These are phyloP conservation scores for Colletotrichum coccodes DNA, from an alignment of 2,329 filamentous ascomycete genomes.

Conservation along the genomic window DNA sequence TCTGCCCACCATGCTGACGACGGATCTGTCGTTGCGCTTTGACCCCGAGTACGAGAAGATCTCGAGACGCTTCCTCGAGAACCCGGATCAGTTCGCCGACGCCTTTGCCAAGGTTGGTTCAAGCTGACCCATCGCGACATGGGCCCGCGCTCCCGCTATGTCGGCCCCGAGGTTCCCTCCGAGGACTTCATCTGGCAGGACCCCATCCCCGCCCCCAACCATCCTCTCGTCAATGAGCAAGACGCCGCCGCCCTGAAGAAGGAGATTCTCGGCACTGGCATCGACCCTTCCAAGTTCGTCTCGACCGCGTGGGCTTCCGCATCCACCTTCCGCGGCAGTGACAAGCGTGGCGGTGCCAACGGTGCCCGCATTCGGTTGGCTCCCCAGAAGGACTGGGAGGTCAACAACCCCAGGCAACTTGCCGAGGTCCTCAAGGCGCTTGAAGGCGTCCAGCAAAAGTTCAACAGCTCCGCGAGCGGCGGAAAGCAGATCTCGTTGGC, in stretches of 20 bases:
- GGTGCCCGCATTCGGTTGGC: conserved; percentile 80
- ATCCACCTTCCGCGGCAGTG: conserved; percentile 77
- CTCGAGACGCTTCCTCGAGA: conserved; percentile 72
- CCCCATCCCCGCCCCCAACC: conserved; percentile 69
- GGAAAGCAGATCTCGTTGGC: conserved; percentile 80
- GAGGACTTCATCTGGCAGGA: conserved; percentile 82
- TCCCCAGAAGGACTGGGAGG: conserved; percentile 77
- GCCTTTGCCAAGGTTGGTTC: conserved; percentile 81
- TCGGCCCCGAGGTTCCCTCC: conserved; percentile 78
- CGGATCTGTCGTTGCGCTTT: conserved; percentile 76
- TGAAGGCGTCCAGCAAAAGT: conserved; percentile 73
- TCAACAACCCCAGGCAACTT: conserved; percentile 78
- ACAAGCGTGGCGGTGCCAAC: conserved; percentile 87
- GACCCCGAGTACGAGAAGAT: conserved; percentile 83
- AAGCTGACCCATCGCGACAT: conserved; percentile 85
- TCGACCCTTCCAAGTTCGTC: conserved; percentile 70
- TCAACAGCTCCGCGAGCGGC: conserved; percentile 67
- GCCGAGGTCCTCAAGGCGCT: conserved; percentile 69
- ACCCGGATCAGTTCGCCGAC: conserved; percentile 75
- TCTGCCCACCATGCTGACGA: conserved; percentile 78
- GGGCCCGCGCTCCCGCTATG: conserved; percentile 75
- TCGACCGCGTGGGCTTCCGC: conserved; percentile 76
- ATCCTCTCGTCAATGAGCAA: conserved; percentile 66
- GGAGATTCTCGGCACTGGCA: conserved; percentile 69
- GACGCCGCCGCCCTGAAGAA: conserved; percentile 75